Evolutionary conservation across 164 flowering plant genomes (phyloP).

Genomic region (Echeveria elegans): DNA sequence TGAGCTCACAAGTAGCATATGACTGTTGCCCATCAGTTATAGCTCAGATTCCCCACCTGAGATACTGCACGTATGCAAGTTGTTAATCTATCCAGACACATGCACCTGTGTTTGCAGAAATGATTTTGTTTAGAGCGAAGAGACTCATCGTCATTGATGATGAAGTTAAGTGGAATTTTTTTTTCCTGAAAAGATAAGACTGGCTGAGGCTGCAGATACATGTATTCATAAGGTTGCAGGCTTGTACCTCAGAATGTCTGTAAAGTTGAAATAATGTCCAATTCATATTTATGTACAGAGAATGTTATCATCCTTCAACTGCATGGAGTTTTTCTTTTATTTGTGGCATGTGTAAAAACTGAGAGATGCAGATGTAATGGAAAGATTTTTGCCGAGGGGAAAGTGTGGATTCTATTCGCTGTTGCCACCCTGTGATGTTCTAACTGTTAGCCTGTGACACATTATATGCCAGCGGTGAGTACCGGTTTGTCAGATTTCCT

Average conservation of each 20-base stretch:
- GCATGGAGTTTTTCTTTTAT: not conserved
- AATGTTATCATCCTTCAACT: not conserved
- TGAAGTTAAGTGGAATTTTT: no score
- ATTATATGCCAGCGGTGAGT: no score
- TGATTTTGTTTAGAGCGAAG: not conserved
- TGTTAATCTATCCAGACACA: not conserved
- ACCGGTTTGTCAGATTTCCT: no score
- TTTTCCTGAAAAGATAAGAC: not conserved
- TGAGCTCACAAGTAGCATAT: constrained; percentile 23
- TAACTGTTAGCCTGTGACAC: no score
- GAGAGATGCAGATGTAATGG: no score
- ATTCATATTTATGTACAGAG: constrained; percentile 1
- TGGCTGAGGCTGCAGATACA: not conserved
- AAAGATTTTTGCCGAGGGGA: no score
- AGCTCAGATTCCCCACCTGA: constrained; percentile 1
- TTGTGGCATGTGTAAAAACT: not conserved
- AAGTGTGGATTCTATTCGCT: no score
- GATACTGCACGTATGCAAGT: not conserved
- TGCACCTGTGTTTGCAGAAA: constrained; percentile 2
- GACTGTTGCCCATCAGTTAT: constrained; percentile 1
- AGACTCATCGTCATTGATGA: not conserved
- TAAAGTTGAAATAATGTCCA: not conserved
- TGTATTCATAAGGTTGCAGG: not conserved
- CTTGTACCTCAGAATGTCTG: not conserved
- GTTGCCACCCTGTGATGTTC: no score